Percentiles rank a stretch among this genome's conserved stretches.
These are phyloP conservation scores for Hyphodiscus hymeniophilus DNA, from an alignment of 495 filamentous ascomycete genomes.

Conservation along the genomic window DNA sequence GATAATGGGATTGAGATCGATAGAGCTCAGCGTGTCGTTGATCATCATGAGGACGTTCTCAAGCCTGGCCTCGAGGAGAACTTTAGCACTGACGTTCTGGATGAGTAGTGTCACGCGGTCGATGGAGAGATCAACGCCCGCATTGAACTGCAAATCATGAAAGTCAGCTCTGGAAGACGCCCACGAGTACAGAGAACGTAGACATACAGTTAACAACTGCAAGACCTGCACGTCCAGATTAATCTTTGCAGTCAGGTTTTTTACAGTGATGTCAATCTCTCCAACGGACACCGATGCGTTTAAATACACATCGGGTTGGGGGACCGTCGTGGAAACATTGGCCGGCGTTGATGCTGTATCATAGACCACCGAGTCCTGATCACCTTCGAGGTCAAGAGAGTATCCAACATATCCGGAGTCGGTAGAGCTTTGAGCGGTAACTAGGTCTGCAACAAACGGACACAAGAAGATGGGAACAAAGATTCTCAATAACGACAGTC, in stretches of 20 bases:
- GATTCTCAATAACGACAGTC: no score
- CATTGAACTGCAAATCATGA: slow-evolving; percentile 33
- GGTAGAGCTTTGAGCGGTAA: slow-evolving; percentile 6
- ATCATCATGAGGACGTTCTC: slow-evolving; percentile 50
- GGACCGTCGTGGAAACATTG: slow-evolving; percentile 29
- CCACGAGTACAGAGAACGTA: no score
- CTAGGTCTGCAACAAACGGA: no score
- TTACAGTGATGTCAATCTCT: slow-evolving; percentile 42
- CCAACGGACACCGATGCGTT: slow-evolving; percentile 45
- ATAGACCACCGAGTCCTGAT: slow-evolving; percentile 39
- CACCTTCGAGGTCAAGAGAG: slow-evolving; percentile 37
- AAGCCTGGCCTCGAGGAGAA: slow-evolving; percentile 46
- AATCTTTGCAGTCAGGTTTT: slow-evolving; percentile 51
- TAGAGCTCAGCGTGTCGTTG: slow-evolving; percentile 38
- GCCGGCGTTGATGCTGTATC: slow-evolving; percentile 39
- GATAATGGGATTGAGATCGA: slow-evolving; percentile 50
- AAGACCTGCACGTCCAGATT: slow-evolving; percentile 51
- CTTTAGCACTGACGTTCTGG: slow-evolving; percentile 47
- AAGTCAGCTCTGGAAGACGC: no score
- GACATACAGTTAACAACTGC: slow-evolving; percentile 30
- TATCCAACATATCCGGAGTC: slow-evolving; percentile 45
- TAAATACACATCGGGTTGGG: slow-evolving; percentile 46
- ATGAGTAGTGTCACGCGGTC: slow-evolving; percentile 42
- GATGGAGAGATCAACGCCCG: slow-evolving; percentile 46
- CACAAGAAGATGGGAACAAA: no score